These are phyloP conservation scores for Scheffersomyces ergatensis DNA, from an alignment of 805 yeast genomes.

Conservation along the genomic window DNA sequence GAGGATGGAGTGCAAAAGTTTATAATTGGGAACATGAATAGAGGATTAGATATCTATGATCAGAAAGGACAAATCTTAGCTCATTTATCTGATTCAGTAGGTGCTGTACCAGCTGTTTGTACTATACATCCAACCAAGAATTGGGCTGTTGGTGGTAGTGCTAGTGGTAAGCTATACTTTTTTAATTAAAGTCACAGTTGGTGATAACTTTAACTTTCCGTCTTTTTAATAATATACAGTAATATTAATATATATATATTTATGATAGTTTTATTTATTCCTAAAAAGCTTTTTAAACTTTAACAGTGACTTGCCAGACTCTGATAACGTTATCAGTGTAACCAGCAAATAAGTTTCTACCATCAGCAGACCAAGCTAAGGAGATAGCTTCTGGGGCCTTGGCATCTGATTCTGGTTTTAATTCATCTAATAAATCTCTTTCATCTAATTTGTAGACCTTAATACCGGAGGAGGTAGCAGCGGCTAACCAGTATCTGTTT, in stretches of 20 bases:
- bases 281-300: not conserved
- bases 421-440: conserved; percentile 91
- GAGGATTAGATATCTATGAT: conserved; percentile 79
- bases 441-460: conserved; percentile 97
- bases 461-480: conserved; percentile 97
- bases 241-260: not conserved
- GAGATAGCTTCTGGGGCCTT: conserved; percentile 98
- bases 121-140: conserved; percentile 81
- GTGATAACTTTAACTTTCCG: not conserved
- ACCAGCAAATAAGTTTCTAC: conserved; percentile 99
- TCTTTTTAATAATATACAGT: not conserved
- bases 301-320: conserved; percentile 92
- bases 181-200: conserved; percentile 30
- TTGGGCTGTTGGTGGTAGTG: conserved; percentile 93
- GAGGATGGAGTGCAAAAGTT: conserved; percentile 74
- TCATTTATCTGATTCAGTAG: conserved; percentile 65
- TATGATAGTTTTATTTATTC: not conserved
- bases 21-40: conserved; percentile 90
- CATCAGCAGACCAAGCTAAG: conserved; percentile 99
- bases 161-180: conserved; percentile 84
- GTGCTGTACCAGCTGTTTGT: conserved; percentile 92
- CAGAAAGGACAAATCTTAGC: conserved; percentile 76
- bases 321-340: conserved; percentile 99
- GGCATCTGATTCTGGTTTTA: conserved; percentile 96
- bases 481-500: conserved; percentile 99